These are phyloP conservation scores for Fusarium annulatum DNA, from an alignment of 2,329 filamentous ascomycete genomes.

Conservation along the genomic window DNA sequence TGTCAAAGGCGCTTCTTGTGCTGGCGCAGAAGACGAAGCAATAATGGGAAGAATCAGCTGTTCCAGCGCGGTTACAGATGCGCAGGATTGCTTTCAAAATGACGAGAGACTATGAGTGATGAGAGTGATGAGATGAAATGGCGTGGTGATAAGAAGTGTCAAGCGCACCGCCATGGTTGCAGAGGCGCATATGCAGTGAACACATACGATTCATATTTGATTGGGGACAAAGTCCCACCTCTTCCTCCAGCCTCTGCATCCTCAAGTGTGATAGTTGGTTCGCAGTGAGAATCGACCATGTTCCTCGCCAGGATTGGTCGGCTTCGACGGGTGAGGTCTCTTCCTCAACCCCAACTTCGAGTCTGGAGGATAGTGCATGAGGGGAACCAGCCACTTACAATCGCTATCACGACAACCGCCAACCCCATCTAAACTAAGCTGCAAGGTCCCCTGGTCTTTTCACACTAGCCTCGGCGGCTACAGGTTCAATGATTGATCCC, in stretches of 20 bases:
- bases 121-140: constrained; percentile 18
- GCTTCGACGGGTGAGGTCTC: no score
- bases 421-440: constrained; percentile 7
- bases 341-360: no score
- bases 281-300: background rate
- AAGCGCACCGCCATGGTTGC: background rate
- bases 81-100: no score
- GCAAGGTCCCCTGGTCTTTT: constrained; percentile 30
- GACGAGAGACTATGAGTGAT: background rate
- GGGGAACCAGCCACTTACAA: constrained; percentile 29
- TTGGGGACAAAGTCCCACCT: background rate
- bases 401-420: constrained; percentile 14
- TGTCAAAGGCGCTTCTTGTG: constrained; percentile 16
- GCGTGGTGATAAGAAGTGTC: constrained; percentile 18
- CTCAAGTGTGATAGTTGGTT: background rate
- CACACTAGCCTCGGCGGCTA: constrained; percentile 36
- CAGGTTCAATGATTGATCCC: constrained; percentile 18
- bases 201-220: background rate
- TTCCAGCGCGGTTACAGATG: constrained; percentile 1
- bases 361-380: background rate
- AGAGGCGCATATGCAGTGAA: background rate
- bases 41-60: constrained; percentile 3
- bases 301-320: background rate
- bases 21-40: constrained; percentile 8
- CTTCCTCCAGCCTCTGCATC: constrained; percentile 18